Conservation (phyloP, 2,329 filamentous ascomycete species). For the Exophiala mesophila region DNA sequence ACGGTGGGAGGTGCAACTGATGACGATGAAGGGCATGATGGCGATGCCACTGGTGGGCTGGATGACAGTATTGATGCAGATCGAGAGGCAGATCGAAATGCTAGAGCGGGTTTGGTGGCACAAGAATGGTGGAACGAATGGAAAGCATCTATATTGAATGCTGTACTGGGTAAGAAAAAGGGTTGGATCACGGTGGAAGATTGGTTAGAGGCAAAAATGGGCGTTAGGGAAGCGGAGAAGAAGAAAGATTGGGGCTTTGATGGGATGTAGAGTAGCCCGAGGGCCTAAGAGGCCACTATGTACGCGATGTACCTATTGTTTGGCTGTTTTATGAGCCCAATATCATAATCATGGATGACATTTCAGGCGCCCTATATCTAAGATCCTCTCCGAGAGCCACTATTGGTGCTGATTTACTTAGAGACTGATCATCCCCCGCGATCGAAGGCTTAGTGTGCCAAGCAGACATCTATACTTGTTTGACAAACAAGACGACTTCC, state of each 20-base stretch:
- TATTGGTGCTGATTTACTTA: too few relatives aligned
- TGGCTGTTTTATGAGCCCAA: too few relatives aligned
- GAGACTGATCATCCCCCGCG: too few relatives aligned
- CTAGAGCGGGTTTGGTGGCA: slow-evolving; percentile 10
- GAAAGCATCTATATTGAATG: slow-evolving; percentile 23
- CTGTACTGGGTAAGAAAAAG: slow-evolving; percentile 11
- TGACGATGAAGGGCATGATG: slow-evolving; percentile 1
- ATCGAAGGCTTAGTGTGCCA: too few relatives aligned
- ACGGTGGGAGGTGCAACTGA: slow-evolving; percentile 14
- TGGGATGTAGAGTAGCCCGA: too few relatives aligned
- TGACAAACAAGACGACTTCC: too few relatives aligned
- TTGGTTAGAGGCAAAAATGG: slow-evolving; percentile 21
- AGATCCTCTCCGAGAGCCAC: too few relatives aligned
- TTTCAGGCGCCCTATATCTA: too few relatives aligned
- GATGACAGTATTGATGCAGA: neutral
- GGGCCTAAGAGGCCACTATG: too few relatives aligned
- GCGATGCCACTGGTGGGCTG: neutral
- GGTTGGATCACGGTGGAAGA: slow-evolving; percentile 22
- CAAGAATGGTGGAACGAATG: slow-evolving; percentile 30
- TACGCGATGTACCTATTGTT: too few relatives aligned
- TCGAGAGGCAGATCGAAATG: neutral
- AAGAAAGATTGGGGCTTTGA: slow-evolving; percentile 19
- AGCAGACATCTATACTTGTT: too few relatives aligned
- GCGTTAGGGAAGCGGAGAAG: slow-evolving; percentile 14
- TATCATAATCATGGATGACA: too few relatives aligned